Conservation (phyloP, 2,329 filamentous ascomycete species). For the Amauroascus verrucosus region DNA sequence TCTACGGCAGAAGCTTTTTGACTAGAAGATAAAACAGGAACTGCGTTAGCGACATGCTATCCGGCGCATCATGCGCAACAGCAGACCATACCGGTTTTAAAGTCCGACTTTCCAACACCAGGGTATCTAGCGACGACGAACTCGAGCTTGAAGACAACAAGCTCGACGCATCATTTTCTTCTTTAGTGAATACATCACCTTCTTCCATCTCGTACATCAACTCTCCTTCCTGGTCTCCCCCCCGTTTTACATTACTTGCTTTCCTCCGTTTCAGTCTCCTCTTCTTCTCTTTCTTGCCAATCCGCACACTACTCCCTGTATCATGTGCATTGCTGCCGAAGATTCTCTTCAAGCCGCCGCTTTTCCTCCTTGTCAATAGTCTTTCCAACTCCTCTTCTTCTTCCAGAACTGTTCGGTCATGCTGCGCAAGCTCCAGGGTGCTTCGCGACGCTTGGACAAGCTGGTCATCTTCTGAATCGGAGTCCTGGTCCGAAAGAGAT, state of each 20-base stretch:
- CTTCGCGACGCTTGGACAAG: slow-evolving; percentile 55
- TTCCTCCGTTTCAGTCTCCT: slow-evolving; percentile 39
- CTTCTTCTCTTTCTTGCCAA: slow-evolving; percentile 45
- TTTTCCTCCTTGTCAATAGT: slow-evolving; percentile 27
- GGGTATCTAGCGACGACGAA: slow-evolving; percentile 46
- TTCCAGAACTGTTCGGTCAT: slow-evolving; percentile 60
- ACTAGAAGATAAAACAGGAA: slow-evolving; percentile 6
- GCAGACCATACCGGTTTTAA: slow-evolving; percentile 22
- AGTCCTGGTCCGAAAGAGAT: slow-evolving; percentile 56
- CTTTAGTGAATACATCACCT: slow-evolving; percentile 48
- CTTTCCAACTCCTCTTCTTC: slow-evolving; percentile 58
- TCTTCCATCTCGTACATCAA: slow-evolving; percentile 89
- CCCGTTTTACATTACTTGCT: slow-evolving; percentile 20
- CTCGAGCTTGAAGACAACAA: slow-evolving; percentile 48
- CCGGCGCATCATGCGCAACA: not conserved
- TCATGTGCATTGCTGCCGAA: slow-evolving; percentile 29
- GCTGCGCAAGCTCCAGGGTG: slow-evolving; percentile 57
- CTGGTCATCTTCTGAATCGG: slow-evolving; percentile 66
- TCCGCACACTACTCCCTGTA: slow-evolving; percentile 40
- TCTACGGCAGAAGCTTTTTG: slow-evolving; percentile 20
- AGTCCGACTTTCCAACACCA: slow-evolving; percentile 25
- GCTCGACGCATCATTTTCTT: slow-evolving; percentile 49
- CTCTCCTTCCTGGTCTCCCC: slow-evolving; percentile 41
- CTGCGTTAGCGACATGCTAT: not conserved
- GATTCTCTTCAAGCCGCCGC: slow-evolving; percentile 31